Conservation (phyloP, 163 green algal genomes). For the Scenedesmus sp. region DNA sequence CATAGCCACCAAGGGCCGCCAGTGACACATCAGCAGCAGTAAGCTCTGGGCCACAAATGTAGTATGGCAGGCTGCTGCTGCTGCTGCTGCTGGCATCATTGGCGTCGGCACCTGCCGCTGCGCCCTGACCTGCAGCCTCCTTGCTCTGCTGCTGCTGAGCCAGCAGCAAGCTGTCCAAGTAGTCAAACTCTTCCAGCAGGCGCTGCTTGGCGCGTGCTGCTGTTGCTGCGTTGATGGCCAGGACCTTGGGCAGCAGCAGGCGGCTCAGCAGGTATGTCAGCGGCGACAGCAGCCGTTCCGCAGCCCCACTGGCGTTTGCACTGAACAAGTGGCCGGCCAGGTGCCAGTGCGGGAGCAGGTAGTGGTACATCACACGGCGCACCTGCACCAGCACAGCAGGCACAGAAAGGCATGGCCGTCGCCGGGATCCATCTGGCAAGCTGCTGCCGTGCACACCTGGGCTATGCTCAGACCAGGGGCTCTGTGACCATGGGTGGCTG, state of each 20-base stretch:
- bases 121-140: neutral
- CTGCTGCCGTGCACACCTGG: no score
- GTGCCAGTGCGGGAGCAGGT: neutral
- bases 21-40: slow-evolving; percentile 27
- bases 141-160: slow-evolving; percentile 19
- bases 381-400: neutral
- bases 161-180: slow-evolving; percentile 18
- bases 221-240: slow-evolving; percentile 14
- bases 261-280: neutral
- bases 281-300: neutral
- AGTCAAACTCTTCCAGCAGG: slow-evolving; percentile 21
- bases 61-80: slow-evolving; percentile 27
- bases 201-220: slow-evolving; percentile 1
- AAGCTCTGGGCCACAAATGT: neutral
- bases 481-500: no score
- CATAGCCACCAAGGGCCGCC: neutral
- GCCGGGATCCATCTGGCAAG: no score
- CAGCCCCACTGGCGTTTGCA: neutral
- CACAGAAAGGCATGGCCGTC: neutral
- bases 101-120: neutral
- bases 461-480: no score
- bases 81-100: neutral
- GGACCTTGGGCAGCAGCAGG: slow-evolving; percentile 23
- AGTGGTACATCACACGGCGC: slow-evolving; percentile 11
- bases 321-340: neutral